Conservation (phyloP, 1,284 basidiomycete genomes). For the Rhodotorula sp. region DNA sequence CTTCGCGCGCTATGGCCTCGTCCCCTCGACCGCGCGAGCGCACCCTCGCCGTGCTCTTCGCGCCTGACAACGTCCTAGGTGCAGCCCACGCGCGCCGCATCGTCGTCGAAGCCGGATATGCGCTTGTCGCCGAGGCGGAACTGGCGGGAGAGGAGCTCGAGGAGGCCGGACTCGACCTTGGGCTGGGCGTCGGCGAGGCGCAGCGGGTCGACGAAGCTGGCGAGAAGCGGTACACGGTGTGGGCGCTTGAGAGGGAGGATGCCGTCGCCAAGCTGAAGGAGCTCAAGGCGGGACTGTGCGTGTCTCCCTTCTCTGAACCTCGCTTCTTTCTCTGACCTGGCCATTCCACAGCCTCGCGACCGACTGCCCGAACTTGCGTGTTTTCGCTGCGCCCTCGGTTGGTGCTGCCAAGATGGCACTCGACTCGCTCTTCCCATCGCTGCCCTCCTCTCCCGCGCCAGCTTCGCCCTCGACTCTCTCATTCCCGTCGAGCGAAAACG, state of each 20-base stretch:
- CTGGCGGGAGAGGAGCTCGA: conserved; percentile 22
- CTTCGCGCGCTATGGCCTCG: neutral
- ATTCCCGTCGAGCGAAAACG: neutral
- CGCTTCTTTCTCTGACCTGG: neutral
- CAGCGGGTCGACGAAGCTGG: neutral
- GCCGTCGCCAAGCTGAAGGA: conserved; percentile 15
- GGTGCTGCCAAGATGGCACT: conserved; percentile 21
- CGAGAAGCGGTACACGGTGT: neutral
- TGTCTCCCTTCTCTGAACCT: neutral
- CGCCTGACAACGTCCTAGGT: neutral
- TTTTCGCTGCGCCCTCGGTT: conserved; percentile 19
- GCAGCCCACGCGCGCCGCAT: neutral
- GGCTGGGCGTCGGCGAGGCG: neutral
- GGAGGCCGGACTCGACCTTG: conserved; percentile 32
- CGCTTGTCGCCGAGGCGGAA: neutral
- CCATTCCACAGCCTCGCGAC: neutral
- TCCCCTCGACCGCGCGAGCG: conserved; percentile 2
- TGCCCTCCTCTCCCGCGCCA: neutral
- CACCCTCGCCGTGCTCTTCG: conserved; percentile 22
- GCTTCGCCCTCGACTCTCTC: neutral
- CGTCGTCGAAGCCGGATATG: conserved; percentile 12
- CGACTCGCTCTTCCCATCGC: conserved; percentile 22
- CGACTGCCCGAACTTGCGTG: conserved; percentile 4
- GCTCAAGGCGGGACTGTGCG: conserved; percentile 8
- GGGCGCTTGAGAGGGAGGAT: conserved; percentile 9